Evolutionary conservation across 768 basidiomycete species (phyloP).

Genomic region (Pisolithus orientalis): DNA sequence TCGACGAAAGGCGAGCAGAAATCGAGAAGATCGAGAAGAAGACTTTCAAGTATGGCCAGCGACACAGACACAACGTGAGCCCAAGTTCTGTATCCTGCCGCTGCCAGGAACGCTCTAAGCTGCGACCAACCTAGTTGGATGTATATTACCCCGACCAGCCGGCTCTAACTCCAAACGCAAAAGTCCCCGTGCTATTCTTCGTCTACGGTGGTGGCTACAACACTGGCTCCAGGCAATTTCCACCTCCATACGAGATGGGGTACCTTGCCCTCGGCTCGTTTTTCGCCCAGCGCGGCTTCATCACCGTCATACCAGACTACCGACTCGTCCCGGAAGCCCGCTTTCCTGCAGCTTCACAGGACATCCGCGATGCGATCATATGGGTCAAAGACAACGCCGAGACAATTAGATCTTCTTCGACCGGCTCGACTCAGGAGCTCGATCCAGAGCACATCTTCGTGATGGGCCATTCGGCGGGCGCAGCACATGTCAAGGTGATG

Average conservation of each 20-base stretch:
- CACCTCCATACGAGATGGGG: slow-evolving; percentile 41
- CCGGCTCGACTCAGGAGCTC: slow-evolving; percentile 17
- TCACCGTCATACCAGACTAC: slow-evolving; percentile 67
- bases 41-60: slow-evolving; percentile 50
- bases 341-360: slow-evolving; percentile 52
- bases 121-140: slow-evolving; percentile 42
- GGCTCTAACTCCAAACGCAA: slow-evolving; percentile 18
- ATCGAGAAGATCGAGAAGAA: slow-evolving; percentile 45
- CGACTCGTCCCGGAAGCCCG: slow-evolving; percentile 50
- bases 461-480: slow-evolving; percentile 61
- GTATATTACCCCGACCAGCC: slow-evolving; percentile 50
- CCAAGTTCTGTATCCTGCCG: too few species aligned
- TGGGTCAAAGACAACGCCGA: slow-evolving; percentile 41
- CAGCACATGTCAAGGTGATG: slow-evolving; percentile 41
- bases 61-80: slow-evolving; percentile 34
- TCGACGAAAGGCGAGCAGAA: slow-evolving; percentile 39
- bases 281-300: slow-evolving; percentile 52
- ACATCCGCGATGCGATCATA: slow-evolving; percentile 52
- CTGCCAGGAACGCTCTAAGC: neutral
- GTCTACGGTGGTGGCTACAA: slow-evolving; percentile 63
- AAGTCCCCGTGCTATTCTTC: slow-evolving; percentile 52
- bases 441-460: slow-evolving; percentile 41
- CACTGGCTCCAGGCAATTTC: slow-evolving; percentile 41
- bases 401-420: slow-evolving; percentile 10
- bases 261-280: slow-evolving; percentile 57